These are phyloP conservation scores for Hypoxylon cercidicola DNA, from an alignment of 495 filamentous ascomycete species.

Conservation along the genomic window DNA sequence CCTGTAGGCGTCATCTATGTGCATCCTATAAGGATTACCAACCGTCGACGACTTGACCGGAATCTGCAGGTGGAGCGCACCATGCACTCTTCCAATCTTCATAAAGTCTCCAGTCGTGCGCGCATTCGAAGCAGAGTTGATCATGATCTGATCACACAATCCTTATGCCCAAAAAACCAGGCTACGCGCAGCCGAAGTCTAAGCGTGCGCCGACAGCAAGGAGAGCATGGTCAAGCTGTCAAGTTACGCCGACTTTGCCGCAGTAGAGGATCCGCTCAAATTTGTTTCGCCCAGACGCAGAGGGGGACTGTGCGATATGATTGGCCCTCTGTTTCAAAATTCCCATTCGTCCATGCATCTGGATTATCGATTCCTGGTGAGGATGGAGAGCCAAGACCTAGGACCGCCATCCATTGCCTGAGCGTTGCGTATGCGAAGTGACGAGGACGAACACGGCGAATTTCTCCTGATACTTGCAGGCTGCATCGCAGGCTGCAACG, in stretches of 20 bases:
- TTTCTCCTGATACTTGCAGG: conserved; percentile 21
- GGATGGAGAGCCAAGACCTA: conserved; percentile 28
- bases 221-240: conserved; percentile 10
- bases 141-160: conserved; percentile 35
- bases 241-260: conserved; percentile 26
- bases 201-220: conserved; percentile 15
- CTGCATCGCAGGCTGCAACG: background rate
- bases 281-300: conserved; percentile 18
- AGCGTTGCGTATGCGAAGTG: conserved; percentile 26
- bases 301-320: conserved; percentile 11
- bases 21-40: conserved; percentile 4
- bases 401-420: conserved; percentile 22
- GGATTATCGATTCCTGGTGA: conserved; percentile 22
- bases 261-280: conserved; percentile 9
- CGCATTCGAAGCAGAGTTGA: conserved; percentile 29
- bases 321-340: conserved; percentile 28
- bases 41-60: conserved; percentile 8
- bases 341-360: conserved; percentile 13
- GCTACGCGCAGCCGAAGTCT: conserved; percentile 24
- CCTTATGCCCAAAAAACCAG: conserved; percentile 11
- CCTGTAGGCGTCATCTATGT: conserved; percentile 15
- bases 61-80: conserved; percentile 12
- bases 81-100: conserved; percentile 20
- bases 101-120: conserved; percentile 41
- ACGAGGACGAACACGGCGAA: conserved; percentile 18